Conservation (phyloP, 768 basidiomycete genomes). For the Pisolithus sp. region DNA sequence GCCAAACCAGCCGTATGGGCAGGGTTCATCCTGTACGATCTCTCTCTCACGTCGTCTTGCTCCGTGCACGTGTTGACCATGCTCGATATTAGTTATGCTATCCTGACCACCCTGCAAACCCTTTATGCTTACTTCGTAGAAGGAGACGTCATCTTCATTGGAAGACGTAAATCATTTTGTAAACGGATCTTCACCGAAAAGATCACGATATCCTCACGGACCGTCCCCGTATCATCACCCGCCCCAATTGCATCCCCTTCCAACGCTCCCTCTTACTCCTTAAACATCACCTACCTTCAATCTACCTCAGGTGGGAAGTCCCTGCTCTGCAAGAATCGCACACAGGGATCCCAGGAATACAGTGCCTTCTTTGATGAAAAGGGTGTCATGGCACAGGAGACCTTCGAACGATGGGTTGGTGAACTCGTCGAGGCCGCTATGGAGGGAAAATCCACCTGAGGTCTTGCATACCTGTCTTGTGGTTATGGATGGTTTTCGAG, state of each 20-base stretch:
- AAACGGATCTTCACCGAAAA: conserved; percentile 92
- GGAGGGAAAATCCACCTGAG: conserved; percentile 54
- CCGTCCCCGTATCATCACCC: conserved; percentile 36
- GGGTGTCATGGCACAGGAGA: conserved; percentile 71
- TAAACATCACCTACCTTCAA: conserved; percentile 66
- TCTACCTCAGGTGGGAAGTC: conserved; percentile 84
- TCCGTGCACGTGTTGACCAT: conserved; percentile 3
- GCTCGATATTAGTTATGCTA: conserved; percentile 51
- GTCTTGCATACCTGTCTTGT: not conserved
- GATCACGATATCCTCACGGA: conserved; percentile 70
- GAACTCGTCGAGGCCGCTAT: conserved; percentile 65
- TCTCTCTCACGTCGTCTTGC: conserved; percentile 5
- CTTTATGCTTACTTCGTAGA: conserved; percentile 85
- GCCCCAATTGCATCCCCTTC: conserved; percentile 22
- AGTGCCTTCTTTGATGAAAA: conserved; percentile 76
- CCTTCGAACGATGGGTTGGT: conserved; percentile 75
- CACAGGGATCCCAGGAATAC: conserved; percentile 50
- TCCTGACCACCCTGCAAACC: conserved; percentile 66
- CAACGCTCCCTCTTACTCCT: conserved; percentile 58
- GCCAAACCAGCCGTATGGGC: conserved; percentile 75
- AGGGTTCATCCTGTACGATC: conserved; percentile 70
- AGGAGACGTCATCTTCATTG: conserved; percentile 78
- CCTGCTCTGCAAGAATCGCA: conserved; percentile 64
- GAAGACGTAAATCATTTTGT: conserved; percentile 84
- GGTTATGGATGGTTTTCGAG: not conserved